Evolutionary conservation across 352 stramenopile genomes (phyloP).

Genomic region (Pythium monospermum): DNA sequence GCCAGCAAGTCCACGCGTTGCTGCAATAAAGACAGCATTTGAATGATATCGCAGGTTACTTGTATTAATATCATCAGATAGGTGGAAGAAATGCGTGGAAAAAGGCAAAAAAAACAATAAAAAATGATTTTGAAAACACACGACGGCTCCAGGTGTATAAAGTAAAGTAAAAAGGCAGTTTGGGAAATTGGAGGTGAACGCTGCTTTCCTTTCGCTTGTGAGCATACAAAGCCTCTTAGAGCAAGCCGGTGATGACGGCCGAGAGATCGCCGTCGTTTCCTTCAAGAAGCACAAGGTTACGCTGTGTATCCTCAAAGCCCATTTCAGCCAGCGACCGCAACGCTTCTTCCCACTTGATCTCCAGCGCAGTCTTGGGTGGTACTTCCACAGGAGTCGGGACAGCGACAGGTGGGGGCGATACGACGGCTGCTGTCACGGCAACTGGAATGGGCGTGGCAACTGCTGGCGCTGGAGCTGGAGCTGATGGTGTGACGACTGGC

Average conservation of each 20-base stretch:
- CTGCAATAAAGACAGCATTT: not conserved
- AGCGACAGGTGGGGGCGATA: not conserved
- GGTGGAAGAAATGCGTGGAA: not conserved
- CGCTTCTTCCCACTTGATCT: conserved; percentile 41
- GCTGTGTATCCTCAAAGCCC: conserved; percentile 58
- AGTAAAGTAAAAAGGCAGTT: not conserved
- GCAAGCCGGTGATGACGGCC: conserved; percentile 51
- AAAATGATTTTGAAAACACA: not conserved
- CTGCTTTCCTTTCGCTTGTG: no score
- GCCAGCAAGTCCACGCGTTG: conserved; percentile 10
- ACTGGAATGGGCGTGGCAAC: not conserved
- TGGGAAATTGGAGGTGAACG: no score
- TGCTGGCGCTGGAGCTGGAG: not conserved
- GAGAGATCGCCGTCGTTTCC: conserved; percentile 61
- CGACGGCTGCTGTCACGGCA: not conserved
- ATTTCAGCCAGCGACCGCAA: conserved; percentile 56
- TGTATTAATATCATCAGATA: conserved; percentile 8
- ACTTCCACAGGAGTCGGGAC: not conserved
- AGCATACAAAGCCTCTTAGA: conserved; percentile 12
- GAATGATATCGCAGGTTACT: not conserved
- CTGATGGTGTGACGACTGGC: conserved; percentile 2
- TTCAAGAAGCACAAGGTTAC: conserved; percentile 51
- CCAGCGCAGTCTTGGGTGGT: conserved; percentile 24
- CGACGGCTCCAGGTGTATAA: not conserved
- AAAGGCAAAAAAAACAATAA: not conserved